Evolutionary conservation across 1,139 yeast genomes (phyloP), one percentile per base, ranked within the genome.

Genomic region (Meyerozyma guilliermondii): DNA sequence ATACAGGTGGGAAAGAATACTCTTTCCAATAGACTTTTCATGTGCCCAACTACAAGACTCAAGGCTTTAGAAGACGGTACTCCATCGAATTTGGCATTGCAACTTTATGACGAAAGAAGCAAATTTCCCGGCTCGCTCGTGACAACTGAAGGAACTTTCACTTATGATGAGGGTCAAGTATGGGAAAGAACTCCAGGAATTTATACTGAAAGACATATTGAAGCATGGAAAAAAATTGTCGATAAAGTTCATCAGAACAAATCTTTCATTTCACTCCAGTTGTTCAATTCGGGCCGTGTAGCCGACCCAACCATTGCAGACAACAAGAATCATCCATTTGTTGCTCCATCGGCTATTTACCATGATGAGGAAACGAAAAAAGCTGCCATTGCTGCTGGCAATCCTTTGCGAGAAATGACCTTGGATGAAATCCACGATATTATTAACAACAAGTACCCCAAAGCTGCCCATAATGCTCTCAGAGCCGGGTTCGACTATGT

Each of bases 321-420:
- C 28, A 41, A 46, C 29, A 46, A 53, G 26, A 63, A 65, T 7
- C 45, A 58, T 31, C 57, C 64, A 44, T 69, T 60, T 44, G 65
- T 60, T 22, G 55, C 62, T 63, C 27, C 33, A 39, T 26, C 44
- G 17, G 44, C 46, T 20, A 39, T 44, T 34, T 52, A 49, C 40
- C 31, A 10, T 29, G 35, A 27, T 23, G 39, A 40, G 16, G 44
- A 27, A 4, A 13, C 43, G 10, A 39, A 44, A 18, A 26, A 44
- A 39, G 46, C 33, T 2, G 53, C 52, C 10, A 41, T 41, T 14
- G 48, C 41, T 37, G 47, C 47, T 8, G 50, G 44, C 5, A 41
- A 47, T 29, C 46, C 47, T 2, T 39, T 50, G 30, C 43, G 46
- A 17, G 45, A 48, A 7, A 38, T 49, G 34, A 48, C 50, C 11